Evolutionary conservation across 169 alveolate genomes (phyloP).

Genomic region (Eimeria falciformis): DNA sequence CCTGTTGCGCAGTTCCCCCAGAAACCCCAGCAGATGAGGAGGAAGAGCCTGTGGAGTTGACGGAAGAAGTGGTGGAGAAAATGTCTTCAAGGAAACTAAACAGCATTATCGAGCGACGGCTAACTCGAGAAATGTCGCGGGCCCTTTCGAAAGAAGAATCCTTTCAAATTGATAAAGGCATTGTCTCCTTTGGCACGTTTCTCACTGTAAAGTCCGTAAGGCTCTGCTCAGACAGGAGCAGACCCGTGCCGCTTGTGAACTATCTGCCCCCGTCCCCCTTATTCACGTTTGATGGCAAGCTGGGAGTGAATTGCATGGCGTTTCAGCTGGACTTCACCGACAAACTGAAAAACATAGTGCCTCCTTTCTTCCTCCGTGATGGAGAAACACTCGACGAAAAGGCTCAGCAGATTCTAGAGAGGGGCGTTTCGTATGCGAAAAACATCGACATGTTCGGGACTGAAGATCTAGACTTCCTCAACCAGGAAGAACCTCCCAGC

Average conservation of each 20-base stretch:
- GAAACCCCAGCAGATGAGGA: not conserved
- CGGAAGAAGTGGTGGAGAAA: not conserved
- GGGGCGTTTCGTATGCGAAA: not conserved
- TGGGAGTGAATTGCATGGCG: slow-evolving; percentile 1
- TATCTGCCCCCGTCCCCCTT: slow-evolving; percentile 39
- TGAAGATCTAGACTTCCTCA: not conserved
- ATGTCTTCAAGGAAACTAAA: not conserved
- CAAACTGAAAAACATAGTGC: not conserved
- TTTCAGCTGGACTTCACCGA: not conserved
- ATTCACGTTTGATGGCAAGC: slow-evolving; percentile 21
- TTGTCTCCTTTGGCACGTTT: slow-evolving; percentile 7
- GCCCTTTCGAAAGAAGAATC: not conserved
- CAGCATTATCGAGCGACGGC: not conserved
- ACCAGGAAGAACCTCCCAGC: too few species aligned
- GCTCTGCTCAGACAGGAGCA: too few species aligned
- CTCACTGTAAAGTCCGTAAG: not conserved
- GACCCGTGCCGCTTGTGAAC: not conserved
- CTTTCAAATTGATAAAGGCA: not conserved
- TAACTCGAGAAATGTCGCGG: not conserved
- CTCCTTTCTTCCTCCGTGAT: not conserved
- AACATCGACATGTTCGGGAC: slow-evolving; percentile 28
- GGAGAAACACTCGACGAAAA: not conserved
- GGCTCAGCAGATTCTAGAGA: not conserved
- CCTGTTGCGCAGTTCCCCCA: not conserved
- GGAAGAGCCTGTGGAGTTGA: not conserved